Evolutionary conservation across 306 rosid genomes (phyloP).

Genomic region (Arachis hypogaea): DNA sequence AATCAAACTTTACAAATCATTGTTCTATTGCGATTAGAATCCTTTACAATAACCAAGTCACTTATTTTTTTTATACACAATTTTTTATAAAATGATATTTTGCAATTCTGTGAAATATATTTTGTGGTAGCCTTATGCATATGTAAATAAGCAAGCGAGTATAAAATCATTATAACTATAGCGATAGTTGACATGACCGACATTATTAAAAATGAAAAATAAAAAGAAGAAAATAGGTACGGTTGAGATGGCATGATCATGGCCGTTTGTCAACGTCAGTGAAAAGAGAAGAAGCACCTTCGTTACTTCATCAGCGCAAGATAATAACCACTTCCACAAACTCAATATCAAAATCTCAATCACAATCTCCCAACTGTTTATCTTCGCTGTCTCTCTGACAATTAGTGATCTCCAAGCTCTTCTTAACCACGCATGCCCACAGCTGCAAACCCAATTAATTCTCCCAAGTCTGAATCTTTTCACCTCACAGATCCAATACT

Average conservation of each 20-base stretch:
- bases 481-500: slow-evolving; percentile 22
- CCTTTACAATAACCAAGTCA: too few relatives aligned
- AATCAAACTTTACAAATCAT: too few relatives aligned
- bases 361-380: background rate
- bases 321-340: slow-evolving; percentile 17
- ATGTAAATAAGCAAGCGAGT: too few relatives aligned
- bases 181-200: background rate
- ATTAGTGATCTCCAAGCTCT: slow-evolving; percentile 28
- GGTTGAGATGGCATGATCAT: slow-evolving; percentile 37
- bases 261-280: slow-evolving; percentile 33
- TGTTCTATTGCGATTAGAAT: too few relatives aligned
- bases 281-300: slow-evolving; percentile 16
- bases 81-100: too few relatives aligned
- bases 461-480: slow-evolving; percentile 28
- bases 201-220: too few relatives aligned
- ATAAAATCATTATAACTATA: background rate
- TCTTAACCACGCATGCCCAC: slow-evolving; percentile 34
- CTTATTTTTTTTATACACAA: too few relatives aligned
- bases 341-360: too few relatives aligned
- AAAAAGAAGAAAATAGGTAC: too few relatives aligned
- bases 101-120: too few relatives aligned
- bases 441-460: slow-evolving; percentile 8
- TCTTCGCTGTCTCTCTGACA: background rate
- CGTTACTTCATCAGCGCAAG: background rate
- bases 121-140: too few relatives aligned